Conservation (phyloP, 2,329 filamentous ascomycete genomes). For the Monosporascus sp. region DNA sequence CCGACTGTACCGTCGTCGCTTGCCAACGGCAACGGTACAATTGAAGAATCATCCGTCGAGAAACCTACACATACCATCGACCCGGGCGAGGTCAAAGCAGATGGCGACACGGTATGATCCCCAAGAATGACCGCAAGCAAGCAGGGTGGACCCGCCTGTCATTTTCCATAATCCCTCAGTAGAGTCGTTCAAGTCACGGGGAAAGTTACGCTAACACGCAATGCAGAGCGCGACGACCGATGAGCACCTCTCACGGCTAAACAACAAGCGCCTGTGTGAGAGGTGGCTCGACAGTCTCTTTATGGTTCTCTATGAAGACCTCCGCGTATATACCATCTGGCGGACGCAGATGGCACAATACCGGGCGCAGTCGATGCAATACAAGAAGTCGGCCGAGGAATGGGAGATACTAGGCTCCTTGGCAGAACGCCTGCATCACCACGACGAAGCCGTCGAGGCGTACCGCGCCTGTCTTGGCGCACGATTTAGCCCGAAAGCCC, state of each 20-base stretch:
- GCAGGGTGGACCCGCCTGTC: too few species aligned
- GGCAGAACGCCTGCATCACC: slow-evolving; percentile 87
- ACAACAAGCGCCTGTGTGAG: slow-evolving; percentile 95
- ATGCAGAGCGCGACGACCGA: slow-evolving; percentile 57
- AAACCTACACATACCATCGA: slow-evolving; percentile 76
- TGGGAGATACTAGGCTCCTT: slow-evolving; percentile 97
- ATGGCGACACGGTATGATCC: slow-evolving; percentile 32
- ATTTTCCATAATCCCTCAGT: too few species aligned
- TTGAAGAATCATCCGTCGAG: slow-evolving; percentile 48
- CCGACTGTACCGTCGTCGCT: slow-evolving; percentile 13
- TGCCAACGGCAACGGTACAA: slow-evolving; percentile 32
- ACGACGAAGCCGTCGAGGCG: slow-evolving; percentile 85
- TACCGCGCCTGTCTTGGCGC: slow-evolving; percentile 83
- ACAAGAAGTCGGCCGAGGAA: slow-evolving; percentile 94
- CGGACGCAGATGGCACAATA: slow-evolving; percentile 96
- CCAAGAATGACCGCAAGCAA: too few species aligned
- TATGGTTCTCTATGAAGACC: slow-evolving; percentile 97
- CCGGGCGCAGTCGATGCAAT: slow-evolving; percentile 85
- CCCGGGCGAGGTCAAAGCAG: slow-evolving; percentile 70
- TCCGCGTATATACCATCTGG: slow-evolving; percentile 99
- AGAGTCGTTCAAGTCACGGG: too few species aligned
- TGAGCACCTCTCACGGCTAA: slow-evolving; percentile 79
- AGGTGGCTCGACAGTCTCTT: slow-evolving; percentile 98
- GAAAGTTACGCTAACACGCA: slow-evolving; percentile 13
- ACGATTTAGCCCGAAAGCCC: slow-evolving; percentile 88